Conservation (phyloP, 306 rosid species). For the Vigna trinervia region DNA sequence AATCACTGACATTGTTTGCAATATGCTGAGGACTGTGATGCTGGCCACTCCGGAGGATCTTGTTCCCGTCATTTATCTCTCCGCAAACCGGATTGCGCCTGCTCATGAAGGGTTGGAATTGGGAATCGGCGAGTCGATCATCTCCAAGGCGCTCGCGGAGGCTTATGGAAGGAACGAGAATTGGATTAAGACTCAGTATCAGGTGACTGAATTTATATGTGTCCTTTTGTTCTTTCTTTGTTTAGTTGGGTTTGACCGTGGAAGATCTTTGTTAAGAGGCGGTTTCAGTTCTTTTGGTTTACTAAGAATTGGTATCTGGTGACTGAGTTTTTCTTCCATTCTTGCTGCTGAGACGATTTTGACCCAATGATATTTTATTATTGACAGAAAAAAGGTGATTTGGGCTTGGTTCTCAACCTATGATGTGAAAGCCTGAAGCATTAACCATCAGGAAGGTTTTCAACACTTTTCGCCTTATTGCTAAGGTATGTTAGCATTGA, state of each 20-base stretch:
- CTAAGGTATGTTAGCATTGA: slow-evolving; percentile 61
- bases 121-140: slow-evolving; percentile 90
- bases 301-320: background rate
- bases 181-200: slow-evolving; percentile 70
- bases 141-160: slow-evolving; percentile 83
- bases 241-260: background rate
- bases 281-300: background rate
- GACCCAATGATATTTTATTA: background rate
- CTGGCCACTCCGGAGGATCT: slow-evolving; percentile 75
- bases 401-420: slow-evolving; percentile 88
- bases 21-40: slow-evolving; percentile 82
- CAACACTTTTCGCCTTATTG: slow-evolving; percentile 73
- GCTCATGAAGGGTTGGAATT: slow-evolving; percentile 80
- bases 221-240: background rate
- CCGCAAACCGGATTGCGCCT: slow-evolving; percentile 75
- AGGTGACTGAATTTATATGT: slow-evolving; percentile 47
- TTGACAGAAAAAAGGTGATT: slow-evolving; percentile 74
- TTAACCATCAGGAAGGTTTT: slow-evolving; percentile 81
- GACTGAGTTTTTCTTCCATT: background rate
- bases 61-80: slow-evolving; percentile 65
- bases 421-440: slow-evolving; percentile 86
- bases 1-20: slow-evolving; percentile 84
- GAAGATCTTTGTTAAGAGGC: background rate
- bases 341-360: background rate
- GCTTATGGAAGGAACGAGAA: slow-evolving; percentile 76